A percentile compares a stretch with the other conserved stretches of the same genome.
Evolutionary conservation across 2,329 filamentous ascomycete species (phyloP).

Genomic region (Neophaeococcomyces mojaviensis): DNA sequence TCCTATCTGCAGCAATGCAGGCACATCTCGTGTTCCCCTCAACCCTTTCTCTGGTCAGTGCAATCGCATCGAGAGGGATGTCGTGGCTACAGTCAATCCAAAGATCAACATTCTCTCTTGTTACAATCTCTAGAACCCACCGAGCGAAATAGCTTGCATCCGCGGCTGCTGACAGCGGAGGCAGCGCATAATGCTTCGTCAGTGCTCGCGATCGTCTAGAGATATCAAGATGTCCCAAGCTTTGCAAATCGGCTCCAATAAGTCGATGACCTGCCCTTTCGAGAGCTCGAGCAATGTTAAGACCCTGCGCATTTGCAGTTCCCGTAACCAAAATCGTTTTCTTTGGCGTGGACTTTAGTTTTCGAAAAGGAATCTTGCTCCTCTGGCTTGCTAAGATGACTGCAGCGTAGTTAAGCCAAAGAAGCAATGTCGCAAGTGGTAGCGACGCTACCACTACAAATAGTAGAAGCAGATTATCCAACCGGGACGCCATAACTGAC

Average conservation of each 20-base stretch:
- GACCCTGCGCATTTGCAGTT: slow-evolving; percentile 62
- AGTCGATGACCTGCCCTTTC: slow-evolving; percentile 59
- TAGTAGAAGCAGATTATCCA: slow-evolving; percentile 44
- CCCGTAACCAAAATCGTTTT: slow-evolving; percentile 63
- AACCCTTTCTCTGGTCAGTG: slow-evolving; percentile 52
- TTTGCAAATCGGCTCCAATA: slow-evolving; percentile 58
- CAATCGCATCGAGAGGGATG: slow-evolving; percentile 57
- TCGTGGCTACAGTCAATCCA: slow-evolving; percentile 69
- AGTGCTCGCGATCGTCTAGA: slow-evolving; percentile 3
- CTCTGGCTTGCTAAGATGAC: slow-evolving; percentile 25
- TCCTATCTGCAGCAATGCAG: slow-evolving; percentile 29
- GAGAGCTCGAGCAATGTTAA: slow-evolving; percentile 59
- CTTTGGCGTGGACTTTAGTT: background rate
- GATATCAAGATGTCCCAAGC: background rate
- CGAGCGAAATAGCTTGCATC: slow-evolving; percentile 19
- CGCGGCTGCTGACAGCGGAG: background rate
- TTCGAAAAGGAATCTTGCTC: background rate
- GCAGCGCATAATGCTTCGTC: background rate
- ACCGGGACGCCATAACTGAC: background rate
- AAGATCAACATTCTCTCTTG: slow-evolving; percentile 55
- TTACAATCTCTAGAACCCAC: slow-evolving; percentile 51
- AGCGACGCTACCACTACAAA: slow-evolving; percentile 33
- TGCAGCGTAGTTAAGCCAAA: slow-evolving; percentile 33
- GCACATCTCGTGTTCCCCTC: slow-evolving; percentile 51
- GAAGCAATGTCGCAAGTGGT: slow-evolving; percentile 42